A percentile compares a stretch with the other conserved stretches of the same genome.
phyloP scores from a whole-genome alignment of 352 stramenopile species.

The Pythium aphanidermatum region DNA sequence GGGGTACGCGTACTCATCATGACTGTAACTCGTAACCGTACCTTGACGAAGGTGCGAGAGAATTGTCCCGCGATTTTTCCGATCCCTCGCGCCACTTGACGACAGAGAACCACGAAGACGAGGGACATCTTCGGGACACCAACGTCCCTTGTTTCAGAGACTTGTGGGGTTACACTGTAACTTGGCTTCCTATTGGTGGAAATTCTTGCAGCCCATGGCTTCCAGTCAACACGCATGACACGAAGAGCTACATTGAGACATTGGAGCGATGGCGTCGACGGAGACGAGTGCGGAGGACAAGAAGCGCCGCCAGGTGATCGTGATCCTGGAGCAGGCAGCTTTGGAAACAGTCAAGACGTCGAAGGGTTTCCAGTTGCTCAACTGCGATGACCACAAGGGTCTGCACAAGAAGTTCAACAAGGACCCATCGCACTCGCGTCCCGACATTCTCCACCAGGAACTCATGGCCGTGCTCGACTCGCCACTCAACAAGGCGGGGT shows the following conservation, averaged over 20 bases:
- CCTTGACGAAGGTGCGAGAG: too few species aligned
- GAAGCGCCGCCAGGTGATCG: conserved; percentile 90
- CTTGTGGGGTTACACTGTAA: too few species aligned
- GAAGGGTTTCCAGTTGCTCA: conserved; percentile 99
- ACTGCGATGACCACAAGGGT: conserved; percentile 98
- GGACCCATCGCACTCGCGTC: conserved; percentile 95
- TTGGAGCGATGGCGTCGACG: conserved; percentile 5
- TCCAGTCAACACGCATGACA: conserved; percentile 15
- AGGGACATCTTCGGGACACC: not conserved
- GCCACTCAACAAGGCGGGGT: conserved; percentile 98
- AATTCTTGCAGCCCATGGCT: too few species aligned
- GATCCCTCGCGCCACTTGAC: too few species aligned
- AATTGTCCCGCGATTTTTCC: too few species aligned
- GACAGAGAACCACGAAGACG: too few species aligned
- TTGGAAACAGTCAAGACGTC: conserved; percentile 99
- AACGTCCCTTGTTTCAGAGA: too few species aligned
- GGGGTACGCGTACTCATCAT: too few species aligned
- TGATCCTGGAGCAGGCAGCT: conserved; percentile 97
- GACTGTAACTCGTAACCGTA: not conserved
- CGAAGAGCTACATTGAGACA: not conserved
- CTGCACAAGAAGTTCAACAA: conserved; percentile 95
- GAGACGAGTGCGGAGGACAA: conserved; percentile 39
- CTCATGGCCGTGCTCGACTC: conserved; percentile 98
- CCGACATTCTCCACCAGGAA: conserved; percentile 99
- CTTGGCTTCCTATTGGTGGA: too few species aligned